Evolutionary conservation across 148 eudicot species (phyloP), one percentile per base, ranked within the genome.

Genomic region (Fallopia convolvulus): DNA sequence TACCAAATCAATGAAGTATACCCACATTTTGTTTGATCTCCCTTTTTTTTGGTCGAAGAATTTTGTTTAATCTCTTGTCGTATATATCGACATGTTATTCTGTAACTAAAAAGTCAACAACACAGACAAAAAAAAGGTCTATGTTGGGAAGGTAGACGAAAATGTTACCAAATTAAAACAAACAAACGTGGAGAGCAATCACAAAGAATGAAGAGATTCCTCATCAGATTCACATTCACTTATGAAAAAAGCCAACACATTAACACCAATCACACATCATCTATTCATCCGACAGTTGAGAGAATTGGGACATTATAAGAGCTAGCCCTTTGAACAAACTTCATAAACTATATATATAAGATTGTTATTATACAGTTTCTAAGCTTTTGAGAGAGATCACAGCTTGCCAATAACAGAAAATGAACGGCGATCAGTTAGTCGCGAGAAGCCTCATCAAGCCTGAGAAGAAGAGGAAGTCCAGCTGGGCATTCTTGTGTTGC

Each of bases 381-480:
- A 68, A 33, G 46, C 33, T 18, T 36, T 68, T 17, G 10, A 75
- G 33, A 33, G 30, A 13, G 36, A 44, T 20, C 75, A 79, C 77
- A 17, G 14, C 20, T 39, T 68, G 20, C 32, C 46, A 36, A 36
- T 68, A 36, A 15, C n/a, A 36, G 20, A 68, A 68, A 71, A 85
- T 85, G 87, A 60, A 78, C 33, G 78, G 78, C 72, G 79, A 55
- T 55, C 61, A 82, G 44, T 82, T 82, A 32, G 65, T 82, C 15
- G 66, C 81, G 0, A 85, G 82, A 52, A 83, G 87, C 78, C 80
- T 80, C 61, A 78, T 77, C 72, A 63, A 63, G 21, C 50, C 71
- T 72, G 85, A 82, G 18, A 80, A 79, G 72, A 68, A 68, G 72
- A 66, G 12, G 75, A 76, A 58, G 73, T 78, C 82, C 2, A 70